These are phyloP conservation scores for Cronartium ribicola DNA, from an alignment of 1,284 basidiomycete species.

Conservation along the genomic window DNA sequence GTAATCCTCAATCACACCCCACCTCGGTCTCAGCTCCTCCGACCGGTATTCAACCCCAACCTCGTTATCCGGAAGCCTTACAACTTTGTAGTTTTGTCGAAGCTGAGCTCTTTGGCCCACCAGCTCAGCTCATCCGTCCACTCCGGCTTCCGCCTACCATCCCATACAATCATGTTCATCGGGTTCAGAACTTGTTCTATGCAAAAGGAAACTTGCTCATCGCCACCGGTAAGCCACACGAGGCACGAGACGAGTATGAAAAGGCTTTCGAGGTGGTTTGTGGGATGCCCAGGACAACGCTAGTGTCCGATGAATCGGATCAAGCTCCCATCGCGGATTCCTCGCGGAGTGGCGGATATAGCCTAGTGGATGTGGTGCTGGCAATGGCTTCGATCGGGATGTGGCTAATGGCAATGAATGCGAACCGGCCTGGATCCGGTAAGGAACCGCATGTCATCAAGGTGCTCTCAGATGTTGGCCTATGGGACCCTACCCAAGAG, in stretches of 20 bases:
- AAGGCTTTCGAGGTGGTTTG: conserved; percentile 50
- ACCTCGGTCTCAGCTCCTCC: conserved; percentile 44
- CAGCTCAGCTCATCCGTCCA: conserved; percentile 43
- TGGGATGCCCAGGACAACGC: conserved; percentile 14
- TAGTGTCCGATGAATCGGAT: conserved; percentile 44
- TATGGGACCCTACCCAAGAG: conserved; percentile 31
- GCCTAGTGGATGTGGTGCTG: conserved; percentile 32
- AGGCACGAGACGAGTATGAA: conserved; percentile 53
- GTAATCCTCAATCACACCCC: conserved; percentile 47
- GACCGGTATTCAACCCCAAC: conserved; percentile 53
- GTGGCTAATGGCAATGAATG: conserved; percentile 52
- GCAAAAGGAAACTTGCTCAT: conserved; percentile 55
- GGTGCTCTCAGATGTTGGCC: conserved; percentile 24
- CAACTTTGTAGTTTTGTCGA: conserved; percentile 43
- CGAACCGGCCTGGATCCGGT: conserved; percentile 48
- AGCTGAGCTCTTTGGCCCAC: conserved; percentile 40
- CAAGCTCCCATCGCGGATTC: conserved; percentile 43
- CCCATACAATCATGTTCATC: conserved; percentile 52
- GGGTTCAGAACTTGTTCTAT: conserved; percentile 56
- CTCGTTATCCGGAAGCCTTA: conserved; percentile 47
- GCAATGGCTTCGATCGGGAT: conserved; percentile 48
- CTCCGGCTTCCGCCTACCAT: conserved; percentile 47
- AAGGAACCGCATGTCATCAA: conserved; percentile 46
- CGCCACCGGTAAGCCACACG: conserved; percentile 47
- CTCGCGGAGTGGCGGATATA: conserved; percentile 44